These are phyloP conservation scores for Mycena vulgaris DNA, from an alignment of 768 basidiomycete species.

Conservation along the genomic window DNA sequence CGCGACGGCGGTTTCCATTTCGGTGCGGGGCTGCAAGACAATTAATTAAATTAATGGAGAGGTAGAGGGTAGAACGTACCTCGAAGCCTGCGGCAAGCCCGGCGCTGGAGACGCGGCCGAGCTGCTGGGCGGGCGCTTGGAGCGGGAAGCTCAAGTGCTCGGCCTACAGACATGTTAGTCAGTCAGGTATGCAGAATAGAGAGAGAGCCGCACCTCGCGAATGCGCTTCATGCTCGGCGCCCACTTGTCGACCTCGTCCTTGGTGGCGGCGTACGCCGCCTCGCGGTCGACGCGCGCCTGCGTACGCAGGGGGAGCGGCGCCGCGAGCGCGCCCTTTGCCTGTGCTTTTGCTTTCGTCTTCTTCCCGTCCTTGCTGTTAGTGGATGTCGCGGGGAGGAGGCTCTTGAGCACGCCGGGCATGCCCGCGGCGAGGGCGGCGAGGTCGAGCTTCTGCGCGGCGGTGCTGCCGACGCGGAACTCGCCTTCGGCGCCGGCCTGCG, in stretches of 20 bases:
- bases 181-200: background rate
- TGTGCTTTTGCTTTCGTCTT: constrained; percentile 65
- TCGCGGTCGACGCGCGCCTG: constrained; percentile 94
- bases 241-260: constrained; percentile 95
- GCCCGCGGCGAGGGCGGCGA: constrained; percentile 77
- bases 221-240: constrained; percentile 92
- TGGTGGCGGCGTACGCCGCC: constrained; percentile 95
- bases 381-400: constrained; percentile 40
- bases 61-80: constrained; percentile 54
- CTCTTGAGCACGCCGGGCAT: constrained; percentile 76
- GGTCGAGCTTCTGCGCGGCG: constrained; percentile 68
- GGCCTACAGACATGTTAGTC: constrained; percentile 65
- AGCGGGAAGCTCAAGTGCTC: constrained; percentile 92
- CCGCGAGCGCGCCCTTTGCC: constrained; percentile 72
- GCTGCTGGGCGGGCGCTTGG: constrained; percentile 67
- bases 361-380: background rate
- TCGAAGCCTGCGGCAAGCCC: constrained; percentile 90
- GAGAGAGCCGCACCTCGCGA: constrained; percentile 72
- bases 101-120: constrained; percentile 74
- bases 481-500: constrained; percentile 84
- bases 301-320: constrained; percentile 87
- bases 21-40: constrained; percentile 77
- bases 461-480: constrained; percentile 76
- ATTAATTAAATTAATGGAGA: background rate
- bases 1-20: constrained; percentile 89